These are phyloP conservation scores for Litchi chinensis DNA, from an alignment of 345 rosid genomes.

Conservation along the genomic window DNA sequence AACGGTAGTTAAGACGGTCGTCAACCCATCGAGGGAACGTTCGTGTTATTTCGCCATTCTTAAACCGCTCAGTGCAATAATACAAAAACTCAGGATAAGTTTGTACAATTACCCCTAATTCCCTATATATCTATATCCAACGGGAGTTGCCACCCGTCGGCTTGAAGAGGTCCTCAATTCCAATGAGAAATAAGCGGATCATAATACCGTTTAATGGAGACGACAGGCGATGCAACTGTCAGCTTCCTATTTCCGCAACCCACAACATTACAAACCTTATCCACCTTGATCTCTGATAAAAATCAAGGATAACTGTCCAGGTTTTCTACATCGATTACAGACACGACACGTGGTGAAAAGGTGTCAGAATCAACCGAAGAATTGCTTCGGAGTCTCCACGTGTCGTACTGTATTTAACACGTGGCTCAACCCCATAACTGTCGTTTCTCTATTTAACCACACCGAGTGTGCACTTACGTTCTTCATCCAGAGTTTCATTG, in stretches of 20 bases:
- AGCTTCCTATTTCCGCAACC: not conserved
- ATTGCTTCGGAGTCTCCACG: not conserved
- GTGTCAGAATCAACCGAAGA: too few species aligned
- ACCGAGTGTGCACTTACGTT: fast-evolving
- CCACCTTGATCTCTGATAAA: not conserved
- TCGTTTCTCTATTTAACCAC: not conserved
- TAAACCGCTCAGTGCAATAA: too few species aligned
- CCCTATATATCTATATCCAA: too few species aligned
- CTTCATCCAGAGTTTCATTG: too few species aligned
- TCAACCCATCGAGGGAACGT: too few species aligned
- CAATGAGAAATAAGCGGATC: not conserved
- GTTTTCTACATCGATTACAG: not conserved
- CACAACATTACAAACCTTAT: not conserved
- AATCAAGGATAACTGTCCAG: not conserved
- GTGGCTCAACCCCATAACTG: not conserved
- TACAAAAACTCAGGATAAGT: too few species aligned
- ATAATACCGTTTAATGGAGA: not conserved
- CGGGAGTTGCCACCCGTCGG: not conserved
- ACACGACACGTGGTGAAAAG: constrained; percentile 4
- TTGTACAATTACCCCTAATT: too few species aligned
- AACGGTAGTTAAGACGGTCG: too few species aligned
- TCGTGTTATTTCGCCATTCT: too few species aligned
- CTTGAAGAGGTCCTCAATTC: not conserved
- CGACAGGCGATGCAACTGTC: not conserved
- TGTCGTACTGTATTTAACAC: not conserved